A percentile compares a stretch with the other conserved stretches of the same genome.
phyloP scores from a whole-genome alignment of 2,329 filamentous ascomycete genomes.

The Xylaria arbuscula region DNA sequence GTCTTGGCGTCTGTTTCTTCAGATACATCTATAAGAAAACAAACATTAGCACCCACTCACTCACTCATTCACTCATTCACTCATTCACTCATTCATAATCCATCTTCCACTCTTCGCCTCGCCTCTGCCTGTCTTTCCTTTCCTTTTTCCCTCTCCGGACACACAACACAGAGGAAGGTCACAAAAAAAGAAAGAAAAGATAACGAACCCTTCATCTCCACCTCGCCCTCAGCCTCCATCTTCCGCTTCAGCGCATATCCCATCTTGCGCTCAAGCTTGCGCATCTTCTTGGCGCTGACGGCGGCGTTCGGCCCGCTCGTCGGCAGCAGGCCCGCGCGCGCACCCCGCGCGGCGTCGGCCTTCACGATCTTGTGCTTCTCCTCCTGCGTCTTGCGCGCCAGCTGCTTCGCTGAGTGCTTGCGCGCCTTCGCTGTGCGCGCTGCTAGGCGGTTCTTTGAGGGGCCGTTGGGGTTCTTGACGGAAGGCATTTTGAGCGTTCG shows the following conservation, averaged over 20 bases:
- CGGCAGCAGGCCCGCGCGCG: slow-evolving; percentile 63
- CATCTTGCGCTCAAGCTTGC: slow-evolving; percentile 67
- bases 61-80: neutral
- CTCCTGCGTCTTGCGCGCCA: slow-evolving; percentile 52
- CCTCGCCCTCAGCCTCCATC: slow-evolving; percentile 49
- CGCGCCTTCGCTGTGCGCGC: slow-evolving; percentile 60
- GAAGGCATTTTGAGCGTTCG: slow-evolving; percentile 59
- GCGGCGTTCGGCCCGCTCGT: slow-evolving; percentile 65
- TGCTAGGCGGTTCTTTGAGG: slow-evolving; percentile 64
- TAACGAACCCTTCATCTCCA: slow-evolving; percentile 49
- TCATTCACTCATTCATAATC: neutral
- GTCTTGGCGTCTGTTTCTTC: slow-evolving; percentile 29
- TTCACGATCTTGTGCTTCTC: slow-evolving; percentile 41
- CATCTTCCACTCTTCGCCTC: too few species aligned
- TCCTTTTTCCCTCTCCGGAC: too few species aligned
- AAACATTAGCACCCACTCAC: slow-evolving; percentile 6
- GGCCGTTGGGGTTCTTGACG: slow-evolving; percentile 68
- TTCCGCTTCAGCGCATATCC: slow-evolving; percentile 60
- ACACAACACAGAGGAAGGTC: too few species aligned
- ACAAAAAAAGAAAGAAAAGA: neutral
- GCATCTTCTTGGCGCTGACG: slow-evolving; percentile 65
- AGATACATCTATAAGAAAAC: slow-evolving; percentile 24
- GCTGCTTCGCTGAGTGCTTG: slow-evolving; percentile 51
- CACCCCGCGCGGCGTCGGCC: slow-evolving; percentile 58
- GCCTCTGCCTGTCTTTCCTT: too few species aligned